Evolutionary conservation across 2,329 filamentous ascomycete genomes (phyloP).

Genomic region (Fusarium anguioides): DNA sequence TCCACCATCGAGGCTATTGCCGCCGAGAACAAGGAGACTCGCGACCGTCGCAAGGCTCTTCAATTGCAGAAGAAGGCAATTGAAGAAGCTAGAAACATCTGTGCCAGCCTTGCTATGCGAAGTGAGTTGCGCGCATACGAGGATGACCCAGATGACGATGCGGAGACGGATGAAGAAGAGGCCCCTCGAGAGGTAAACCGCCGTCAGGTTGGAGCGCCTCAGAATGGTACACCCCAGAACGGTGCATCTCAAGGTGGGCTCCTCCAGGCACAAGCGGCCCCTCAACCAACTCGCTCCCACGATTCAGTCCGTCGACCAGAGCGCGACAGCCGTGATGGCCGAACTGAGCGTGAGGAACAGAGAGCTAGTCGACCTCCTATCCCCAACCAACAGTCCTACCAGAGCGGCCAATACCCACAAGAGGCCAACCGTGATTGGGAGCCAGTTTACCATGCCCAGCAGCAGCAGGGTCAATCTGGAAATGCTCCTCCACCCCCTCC

Average conservation of each 20-base stretch:
- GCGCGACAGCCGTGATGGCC: slow-evolving; percentile 43
- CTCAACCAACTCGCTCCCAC: slow-evolving; percentile 23
- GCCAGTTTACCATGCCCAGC: slow-evolving; percentile 40
- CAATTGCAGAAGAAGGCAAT: slow-evolving; percentile 62
- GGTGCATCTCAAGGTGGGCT: slow-evolving; percentile 27
- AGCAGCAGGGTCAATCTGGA: slow-evolving; percentile 29
- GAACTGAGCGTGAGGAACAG: slow-evolving; percentile 35
- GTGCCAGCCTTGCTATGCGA: slow-evolving; percentile 63
- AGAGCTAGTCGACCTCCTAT: slow-evolving; percentile 36
- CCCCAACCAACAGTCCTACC: slow-evolving; percentile 32
- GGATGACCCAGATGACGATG: slow-evolving; percentile 51
- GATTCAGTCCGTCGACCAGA: slow-evolving; percentile 39
- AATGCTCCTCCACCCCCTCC: slow-evolving; percentile 51
- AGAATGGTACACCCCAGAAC: slow-evolving; percentile 27
- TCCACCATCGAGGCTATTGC: slow-evolving; percentile 61
- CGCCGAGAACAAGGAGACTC: slow-evolving; percentile 64
- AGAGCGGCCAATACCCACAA: slow-evolving; percentile 39
- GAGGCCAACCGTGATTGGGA: slow-evolving; percentile 47
- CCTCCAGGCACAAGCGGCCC: slow-evolving; percentile 25
- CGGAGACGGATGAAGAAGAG: slow-evolving; percentile 49
- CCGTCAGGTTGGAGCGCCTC: slow-evolving; percentile 35
- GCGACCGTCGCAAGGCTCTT: slow-evolving; percentile 60
- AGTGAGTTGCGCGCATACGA: slow-evolving; percentile 59
- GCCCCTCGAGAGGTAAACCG: slow-evolving; percentile 16
- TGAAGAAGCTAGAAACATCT: slow-evolving; percentile 62